phyloP scores from a whole-genome alignment of 768 basidiomycete genomes.

The Suillus subaureus region DNA sequence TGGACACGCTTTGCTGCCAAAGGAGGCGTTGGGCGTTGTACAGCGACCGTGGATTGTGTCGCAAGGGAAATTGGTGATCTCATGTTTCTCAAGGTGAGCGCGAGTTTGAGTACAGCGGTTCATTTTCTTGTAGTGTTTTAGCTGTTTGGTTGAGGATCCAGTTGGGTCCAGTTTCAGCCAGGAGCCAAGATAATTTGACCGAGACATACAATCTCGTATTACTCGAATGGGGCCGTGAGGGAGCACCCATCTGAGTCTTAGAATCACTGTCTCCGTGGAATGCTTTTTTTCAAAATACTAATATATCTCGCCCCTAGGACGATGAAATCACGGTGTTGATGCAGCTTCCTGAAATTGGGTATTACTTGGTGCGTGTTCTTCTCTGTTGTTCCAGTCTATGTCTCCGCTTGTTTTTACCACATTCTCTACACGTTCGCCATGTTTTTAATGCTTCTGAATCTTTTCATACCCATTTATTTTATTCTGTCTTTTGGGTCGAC shows the following conservation, averaged over 20 bases:
- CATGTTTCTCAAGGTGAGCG: conserved; percentile 81
- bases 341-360: conserved; percentile 59
- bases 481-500: conserved; percentile 1
- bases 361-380: conserved; percentile 60
- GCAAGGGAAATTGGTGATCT: conserved; percentile 75
- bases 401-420: background rate
- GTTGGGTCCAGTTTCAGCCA: background rate
- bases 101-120: background rate
- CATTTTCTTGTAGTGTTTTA: conserved; percentile 2
- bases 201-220: background rate
- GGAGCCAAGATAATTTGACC: background rate
- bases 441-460: background rate
- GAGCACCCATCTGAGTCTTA: background rate
- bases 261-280: background rate
- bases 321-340: conserved; percentile 81
- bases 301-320: conserved; percentile 44
- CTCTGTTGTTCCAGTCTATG: conserved; percentile 1
- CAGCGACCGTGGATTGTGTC: conserved; percentile 72
- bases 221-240: background rate
- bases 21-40: conserved; percentile 83
- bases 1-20: conserved; percentile 88
- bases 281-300: background rate
- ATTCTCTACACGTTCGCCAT: background rate
- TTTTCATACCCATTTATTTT: background rate
- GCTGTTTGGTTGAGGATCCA: background rate